These are phyloP conservation scores for Talaromyces sp. DNA, from an alignment of 2,329 filamentous ascomycete species.

Conservation along the genomic window DNA sequence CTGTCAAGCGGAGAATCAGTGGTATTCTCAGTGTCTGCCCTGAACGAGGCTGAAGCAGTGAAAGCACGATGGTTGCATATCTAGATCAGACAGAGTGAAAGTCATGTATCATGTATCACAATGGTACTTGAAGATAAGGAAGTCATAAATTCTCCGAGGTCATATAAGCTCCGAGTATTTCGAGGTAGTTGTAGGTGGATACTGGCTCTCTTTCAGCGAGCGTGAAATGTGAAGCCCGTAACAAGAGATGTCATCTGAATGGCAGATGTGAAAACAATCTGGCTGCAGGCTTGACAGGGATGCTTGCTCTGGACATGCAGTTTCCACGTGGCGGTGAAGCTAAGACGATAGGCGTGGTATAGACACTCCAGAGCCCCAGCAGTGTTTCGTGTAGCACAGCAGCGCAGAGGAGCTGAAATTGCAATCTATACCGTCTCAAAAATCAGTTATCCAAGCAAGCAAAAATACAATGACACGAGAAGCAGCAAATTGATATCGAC, in stretches of 20 bases:
- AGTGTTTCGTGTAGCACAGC: not conserved
- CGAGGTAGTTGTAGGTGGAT: not conserved
- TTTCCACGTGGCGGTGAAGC: conserved; percentile 10
- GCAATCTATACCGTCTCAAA: not conserved
- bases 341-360: not conserved
- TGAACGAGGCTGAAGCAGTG: not conserved
- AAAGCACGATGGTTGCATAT: not conserved
- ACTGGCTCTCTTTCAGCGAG: not conserved
- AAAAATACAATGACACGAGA: not conserved
- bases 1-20: conserved; percentile 28
- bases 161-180: not conserved
- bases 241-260: not conserved
- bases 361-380: not conserved
- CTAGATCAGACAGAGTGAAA: not conserved
- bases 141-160: not conserved
- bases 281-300: not conserved
- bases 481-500: not conserved
- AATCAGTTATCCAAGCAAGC: not conserved
- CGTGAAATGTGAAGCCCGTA: not conserved
- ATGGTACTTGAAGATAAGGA: not conserved
- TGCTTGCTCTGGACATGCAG: not conserved
- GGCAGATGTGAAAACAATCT: not conserved
- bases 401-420: not conserved
- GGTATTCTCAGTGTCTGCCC: conserved; percentile 30
- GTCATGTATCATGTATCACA: not conserved